Evolutionary conservation across 345 rosid genomes (phyloP), one percentile per base, ranked within the genome.

Genomic region (Xanthoceras sorbifolium): DNA sequence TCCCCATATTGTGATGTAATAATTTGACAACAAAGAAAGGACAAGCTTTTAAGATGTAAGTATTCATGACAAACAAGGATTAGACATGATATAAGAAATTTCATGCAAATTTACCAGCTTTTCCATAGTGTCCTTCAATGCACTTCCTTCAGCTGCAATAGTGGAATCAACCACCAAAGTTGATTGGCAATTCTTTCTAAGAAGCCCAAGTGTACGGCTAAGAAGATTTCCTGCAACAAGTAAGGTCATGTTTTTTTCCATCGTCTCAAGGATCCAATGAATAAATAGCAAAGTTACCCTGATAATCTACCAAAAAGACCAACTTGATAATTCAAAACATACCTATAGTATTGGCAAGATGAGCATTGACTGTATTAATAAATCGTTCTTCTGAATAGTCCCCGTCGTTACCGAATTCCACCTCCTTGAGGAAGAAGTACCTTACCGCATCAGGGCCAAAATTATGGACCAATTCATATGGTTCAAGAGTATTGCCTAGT

Each of bases 281-380:
- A 50, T 22, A 64, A 63, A 23, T 22, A 23, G 64, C 12, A 61
- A 48, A 15, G 67, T 22, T 26, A 20, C 32, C 40, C 25, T 48
- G 48, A 12, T 25, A 52, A 60, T 63, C 38, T 12, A 67, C 66
- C 9, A 1, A 52, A 66, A 77, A 67, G 34, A 31, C 38, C 20
- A 20, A 69, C 32, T 32, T 1, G 48, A 17, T 29, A 64, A 18
- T 46, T 66, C 73, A 59, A 65, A 55, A 77, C 29, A 50, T 88
- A 94, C 98, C 98, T 67, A 95, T 87, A 0, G 94, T 94, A 78
- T 94, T 94, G 83, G 98, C 98, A 52, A 94, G 98, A 88, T 94
- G 97, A 40, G 98, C 97, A 83, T 94, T 94, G 81, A 93, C 93
- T 25, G 85, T 91, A 44, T 89, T 88, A 61, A 91, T 82, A 71